Conservation (phyloP, 1,139 yeast genomes). For the Protomyces inouyei region DNA sequence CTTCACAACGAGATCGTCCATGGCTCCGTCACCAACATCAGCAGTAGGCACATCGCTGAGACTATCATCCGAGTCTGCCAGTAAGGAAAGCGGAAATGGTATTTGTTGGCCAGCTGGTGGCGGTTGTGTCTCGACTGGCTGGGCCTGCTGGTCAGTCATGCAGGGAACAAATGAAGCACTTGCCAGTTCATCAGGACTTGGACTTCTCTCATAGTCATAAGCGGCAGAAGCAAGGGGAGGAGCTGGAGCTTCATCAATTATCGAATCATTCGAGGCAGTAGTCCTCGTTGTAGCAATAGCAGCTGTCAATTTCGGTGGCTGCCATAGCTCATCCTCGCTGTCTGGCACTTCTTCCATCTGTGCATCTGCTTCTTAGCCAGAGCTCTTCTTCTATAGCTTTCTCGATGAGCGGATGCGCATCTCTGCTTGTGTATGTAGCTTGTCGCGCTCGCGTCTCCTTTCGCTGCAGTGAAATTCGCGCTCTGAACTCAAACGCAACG, state of each 20-base stretch:
- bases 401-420: background rate
- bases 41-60: background rate
- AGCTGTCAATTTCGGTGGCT: background rate
- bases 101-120: background rate
- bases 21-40: background rate
- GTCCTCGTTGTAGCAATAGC: too few species aligned
- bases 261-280: too few species aligned
- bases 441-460: background rate
- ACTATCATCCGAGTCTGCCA: background rate
- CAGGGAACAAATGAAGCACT: background rate
- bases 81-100: background rate
- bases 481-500: background rate
- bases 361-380: background rate
- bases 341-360: constrained; percentile 11
- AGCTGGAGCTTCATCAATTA: background rate
- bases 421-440: background rate
- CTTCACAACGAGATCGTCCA: background rate
- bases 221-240: background rate
- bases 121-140: background rate
- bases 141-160: background rate
- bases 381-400: background rate
- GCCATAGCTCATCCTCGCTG: constrained; percentile 21
- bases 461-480: too few species aligned
- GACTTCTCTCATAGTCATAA: background rate
- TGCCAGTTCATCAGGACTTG: constrained; percentile 22